Percentiles rank a stretch among this genome's conserved stretches.
Evolutionary conservation across 495 filamentous ascomycete genomes (phyloP).

Genomic region (Penicillium tannophilum): DNA sequence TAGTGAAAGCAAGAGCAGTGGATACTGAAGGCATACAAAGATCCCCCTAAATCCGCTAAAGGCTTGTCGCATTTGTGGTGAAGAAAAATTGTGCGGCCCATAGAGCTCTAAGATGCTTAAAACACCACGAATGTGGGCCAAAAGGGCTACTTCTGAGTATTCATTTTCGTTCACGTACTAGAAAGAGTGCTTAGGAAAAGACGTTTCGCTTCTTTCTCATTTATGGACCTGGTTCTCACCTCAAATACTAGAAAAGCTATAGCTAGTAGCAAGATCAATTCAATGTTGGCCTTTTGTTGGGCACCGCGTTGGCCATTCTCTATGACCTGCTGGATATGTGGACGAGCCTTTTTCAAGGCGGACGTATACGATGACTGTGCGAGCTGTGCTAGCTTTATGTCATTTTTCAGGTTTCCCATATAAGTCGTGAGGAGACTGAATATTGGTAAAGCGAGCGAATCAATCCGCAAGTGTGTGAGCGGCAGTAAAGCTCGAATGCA

Average conservation of each 20-base stretch:
- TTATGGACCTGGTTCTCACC: neutral
- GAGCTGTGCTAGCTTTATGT: neutral
- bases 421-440: conserved; percentile 2
- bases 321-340: conserved; percentile 3
- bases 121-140: conserved; percentile 3
- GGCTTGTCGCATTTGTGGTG: conserved; percentile 3
- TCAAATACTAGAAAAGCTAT: conserved; percentile 3
- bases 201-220: neutral
- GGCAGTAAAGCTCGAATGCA: conserved; percentile 7
- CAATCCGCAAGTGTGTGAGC: conserved; percentile 1
- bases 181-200: neutral
- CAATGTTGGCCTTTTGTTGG: neutral
- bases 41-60: conserved; percentile 9
- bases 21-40: neutral
- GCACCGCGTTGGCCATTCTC: neutral
- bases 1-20: neutral
- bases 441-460: neutral
- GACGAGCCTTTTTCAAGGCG: neutral
- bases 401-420: conserved; percentile 2
- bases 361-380: conserved; percentile 1
- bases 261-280: neutral
- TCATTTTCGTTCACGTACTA: conserved; percentile 3
- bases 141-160: neutral
- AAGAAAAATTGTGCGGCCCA: conserved; percentile 6
- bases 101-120: conserved; percentile 9